Evolutionary conservation across 2,329 filamentous ascomycete species (phyloP), one percentile per base, ranked within the genome.

Genomic region (Ophiostoma perfectum): DNA sequence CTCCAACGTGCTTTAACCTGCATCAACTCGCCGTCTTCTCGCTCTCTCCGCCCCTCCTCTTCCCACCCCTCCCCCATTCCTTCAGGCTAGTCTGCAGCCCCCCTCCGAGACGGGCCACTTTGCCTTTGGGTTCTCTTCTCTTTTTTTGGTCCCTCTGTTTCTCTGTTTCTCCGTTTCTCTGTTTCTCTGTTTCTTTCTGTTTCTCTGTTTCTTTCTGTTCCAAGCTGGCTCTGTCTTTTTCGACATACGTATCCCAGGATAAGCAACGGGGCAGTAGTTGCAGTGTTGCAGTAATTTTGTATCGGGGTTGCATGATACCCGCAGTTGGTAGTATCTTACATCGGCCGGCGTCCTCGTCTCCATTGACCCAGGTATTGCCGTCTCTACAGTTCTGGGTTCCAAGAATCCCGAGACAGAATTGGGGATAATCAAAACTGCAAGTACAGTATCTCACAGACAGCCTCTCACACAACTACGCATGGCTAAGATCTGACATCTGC

Each of bases 401-500:
- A 27, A 27, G 27, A 27, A 27, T 27, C 27, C 27, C 27, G 2
- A 27, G 27, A 27, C 27, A 27, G 27, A 27, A 27, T 27, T 27
- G 2, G 27, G 27, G 27, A 27, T 27, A 27, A 27, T 27, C 27
- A 27, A 27, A 27, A 27, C 27, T 27, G 27, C 27, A 27, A 27
- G 27, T 27, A 27, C 27, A 27, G 27, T 27, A 27, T 27, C 27
- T 18, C 45, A 60, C 16, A 16, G 44, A 11, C 18, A 27, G 44
- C 36, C 45, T 49, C 5, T 49, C 60, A 47, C 42, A 18, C 65
- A 66, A 9, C 38, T 42, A 12, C 27, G 42, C 62, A 67, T 63
- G 45, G 66, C 67, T 63, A 66, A 27, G 65, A 66, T 69, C 70
- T 70, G 65, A 68, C 67, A 68, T 69, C 64, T 71, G 69, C 67